Percentiles rank a stretch among this genome's conserved stretches.
phyloP scores from a whole-genome alignment of 202 grass and related monocot species.

The Setaria viridis region DNA sequence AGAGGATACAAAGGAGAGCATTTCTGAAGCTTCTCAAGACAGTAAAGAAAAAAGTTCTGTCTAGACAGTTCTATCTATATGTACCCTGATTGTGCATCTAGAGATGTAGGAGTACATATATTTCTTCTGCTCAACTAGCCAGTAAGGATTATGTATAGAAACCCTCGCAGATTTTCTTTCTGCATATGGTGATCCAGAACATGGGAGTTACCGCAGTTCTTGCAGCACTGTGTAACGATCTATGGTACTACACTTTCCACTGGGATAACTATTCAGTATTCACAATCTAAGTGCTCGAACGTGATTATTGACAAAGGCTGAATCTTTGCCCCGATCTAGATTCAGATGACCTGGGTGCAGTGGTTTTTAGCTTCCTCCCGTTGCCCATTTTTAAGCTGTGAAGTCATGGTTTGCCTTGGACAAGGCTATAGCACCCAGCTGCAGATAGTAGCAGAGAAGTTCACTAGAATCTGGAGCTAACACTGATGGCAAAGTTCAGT shows the following conservation, averaged over 20 bases:
- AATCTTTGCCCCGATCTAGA: neutral
- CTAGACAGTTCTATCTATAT: constrained; percentile 39
- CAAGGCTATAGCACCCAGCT: neutral
- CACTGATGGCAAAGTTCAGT: neutral
- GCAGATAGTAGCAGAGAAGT: neutral
- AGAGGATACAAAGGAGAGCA: constrained; percentile 46
- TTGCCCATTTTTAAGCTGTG: neutral
- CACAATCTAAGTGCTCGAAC: neutral
- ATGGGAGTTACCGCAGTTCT: neutral
- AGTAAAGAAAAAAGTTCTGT: constrained; percentile 68
- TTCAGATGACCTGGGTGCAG: neutral
- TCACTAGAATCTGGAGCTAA: constrained; percentile 8
- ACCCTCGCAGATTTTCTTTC: neutral
- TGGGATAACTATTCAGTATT: neutral
- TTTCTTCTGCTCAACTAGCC: neutral
- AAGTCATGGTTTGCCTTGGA: constrained; percentile 1
- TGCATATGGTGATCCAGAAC: constrained; percentile 15
- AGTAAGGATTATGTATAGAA: neutral
- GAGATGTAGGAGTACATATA: neutral
- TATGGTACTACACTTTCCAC: neutral
- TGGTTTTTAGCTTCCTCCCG: neutral
- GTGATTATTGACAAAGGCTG: neutral
- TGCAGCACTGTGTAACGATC: neutral
- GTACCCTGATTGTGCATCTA: neutral
- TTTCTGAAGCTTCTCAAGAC: constrained; percentile 51